A percentile compares a stretch with the other conserved stretches of the same genome.
Conservation (phyloP, 225 moss, liverwort and hornwort species). For the Pseudoscleropodium purum region DNA sequence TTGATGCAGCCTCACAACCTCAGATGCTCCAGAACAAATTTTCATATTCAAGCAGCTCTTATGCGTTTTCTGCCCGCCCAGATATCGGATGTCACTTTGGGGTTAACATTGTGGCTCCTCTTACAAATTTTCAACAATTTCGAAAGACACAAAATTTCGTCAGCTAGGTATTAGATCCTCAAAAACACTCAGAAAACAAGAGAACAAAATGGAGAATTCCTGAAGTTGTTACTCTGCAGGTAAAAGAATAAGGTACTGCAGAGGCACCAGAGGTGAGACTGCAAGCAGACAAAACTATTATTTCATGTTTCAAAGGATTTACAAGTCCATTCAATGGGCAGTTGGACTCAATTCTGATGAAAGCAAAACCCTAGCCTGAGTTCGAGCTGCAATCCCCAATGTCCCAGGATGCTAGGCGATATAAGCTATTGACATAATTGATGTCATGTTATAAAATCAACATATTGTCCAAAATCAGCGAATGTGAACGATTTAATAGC, state of each 20-base stretch:
- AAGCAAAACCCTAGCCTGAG: neutral
- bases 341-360: neutral
- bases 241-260: neutral
- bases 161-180: neutral
- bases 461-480: neutral
- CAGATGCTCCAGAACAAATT: too few relatives aligned
- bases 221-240: neutral
- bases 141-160: neutral
- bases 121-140: neutral
- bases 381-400: neutral
- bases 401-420: neutral
- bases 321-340: slow-evolving; percentile 7
- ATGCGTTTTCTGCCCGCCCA: too few relatives aligned
- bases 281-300: neutral
- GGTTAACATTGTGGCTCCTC: neutral
- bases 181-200: neutral
- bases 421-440: neutral
- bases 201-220: neutral
- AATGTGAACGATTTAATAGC: neutral
- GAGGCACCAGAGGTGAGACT: neutral
- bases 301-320: neutral
- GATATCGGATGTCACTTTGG: too few relatives aligned
- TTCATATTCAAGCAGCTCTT: too few relatives aligned
- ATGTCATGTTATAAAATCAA: neutral
- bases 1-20: too few relatives aligned